Percentiles rank a stretch among this genome's conserved stretches.
Evolutionary conservation across 2,329 filamentous ascomycete genomes (phyloP).

Genomic region (Thermothelomyces thermophilus): DNA sequence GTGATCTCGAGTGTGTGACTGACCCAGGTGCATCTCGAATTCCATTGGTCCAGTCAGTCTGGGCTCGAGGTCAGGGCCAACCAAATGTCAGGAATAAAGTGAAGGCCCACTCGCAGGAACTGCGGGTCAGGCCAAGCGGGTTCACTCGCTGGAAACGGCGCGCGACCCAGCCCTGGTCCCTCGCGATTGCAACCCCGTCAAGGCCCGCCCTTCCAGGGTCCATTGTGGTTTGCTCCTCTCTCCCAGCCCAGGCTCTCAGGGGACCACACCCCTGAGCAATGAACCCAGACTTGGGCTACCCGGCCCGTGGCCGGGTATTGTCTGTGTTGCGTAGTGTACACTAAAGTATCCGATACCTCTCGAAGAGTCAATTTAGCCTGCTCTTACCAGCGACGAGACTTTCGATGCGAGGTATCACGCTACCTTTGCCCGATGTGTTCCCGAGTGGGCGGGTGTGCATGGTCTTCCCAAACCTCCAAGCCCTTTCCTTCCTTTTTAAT

Average conservation of each 20-base stretch:
- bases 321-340: too few relatives aligned
- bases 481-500: constrained; percentile 22
- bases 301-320: too few relatives aligned
- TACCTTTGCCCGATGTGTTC: constrained; percentile 5
- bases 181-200: constrained; percentile 5
- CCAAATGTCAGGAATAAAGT: constrained; percentile 8
- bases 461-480: constrained; percentile 2
- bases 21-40: neutral
- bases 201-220: constrained; percentile 1
- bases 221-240: constrained; percentile 13
- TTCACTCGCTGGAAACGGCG: constrained; percentile 7
- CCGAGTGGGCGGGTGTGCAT: neutral
- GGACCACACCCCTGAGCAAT: constrained; percentile 6
- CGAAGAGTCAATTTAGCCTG: too few relatives aligned
- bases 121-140: constrained; percentile 7
- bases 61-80: constrained; percentile 13
- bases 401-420: neutral
- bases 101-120: constrained; percentile 7
- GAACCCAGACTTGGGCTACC: too few relatives aligned
- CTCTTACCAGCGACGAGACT: too few relatives aligned
- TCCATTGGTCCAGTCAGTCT: constrained; percentile 14
- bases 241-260: constrained; percentile 4
- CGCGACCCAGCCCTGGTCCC: constrained; percentile 11
- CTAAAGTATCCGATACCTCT: too few relatives aligned
- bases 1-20: neutral